Base-by-base conservation (phyloP, 345 rosid genomes). In the Eutrema japonicum region DNA sequence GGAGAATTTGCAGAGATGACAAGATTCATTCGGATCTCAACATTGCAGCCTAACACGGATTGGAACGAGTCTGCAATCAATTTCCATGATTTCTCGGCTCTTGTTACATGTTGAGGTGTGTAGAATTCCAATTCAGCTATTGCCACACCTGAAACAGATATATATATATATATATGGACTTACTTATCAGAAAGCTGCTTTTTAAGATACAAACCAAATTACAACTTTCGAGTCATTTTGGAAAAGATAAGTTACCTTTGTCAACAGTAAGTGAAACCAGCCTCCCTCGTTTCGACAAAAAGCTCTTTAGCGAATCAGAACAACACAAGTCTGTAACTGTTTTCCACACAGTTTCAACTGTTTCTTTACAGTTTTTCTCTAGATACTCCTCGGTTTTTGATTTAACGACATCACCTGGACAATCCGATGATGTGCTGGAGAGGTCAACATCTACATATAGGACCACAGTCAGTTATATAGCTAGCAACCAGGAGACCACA, bases 1-100 rank as follows among this genome's bases (percentile, higher is more conserved):
- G 61, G 73, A 0, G 86, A 83, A 64, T 27, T 64, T 30, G 80
- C 79, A 68, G 82, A 74, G 35, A 82, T 81, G 30, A 81, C 82
- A 67, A 86, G 88, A 79, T 85, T 86, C 75, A 92, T 80, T 58
- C 91, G 82, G 38, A 95, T 87, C 82, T 95, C 99, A 42, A 95
- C 89, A n/a, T 92, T 95, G 69, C 89, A 78, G 29, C 97, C 97
- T 70, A 95, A 72, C 67, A 86, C 70, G 22, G 85, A 80, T 76
- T 90, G 99, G 74, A 95, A 88, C 11, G 86, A 83, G 71, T 87
- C 89, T 70, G 99, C 99, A 49, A 95, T 95, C 49, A 66, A 47
- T 80, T 95, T 95, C 99, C 99, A 95, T 43, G 97, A 89, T 79
- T 85, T 92, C 74, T 95, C 99, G 10, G 99, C 97, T 78, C 81